Percentiles rank a stretch among this genome's conserved stretches.
These are phyloP conservation scores for Arthroderma sp. DNA, from an alignment of 2,329 filamentous ascomycete species.

Conservation along the genomic window DNA sequence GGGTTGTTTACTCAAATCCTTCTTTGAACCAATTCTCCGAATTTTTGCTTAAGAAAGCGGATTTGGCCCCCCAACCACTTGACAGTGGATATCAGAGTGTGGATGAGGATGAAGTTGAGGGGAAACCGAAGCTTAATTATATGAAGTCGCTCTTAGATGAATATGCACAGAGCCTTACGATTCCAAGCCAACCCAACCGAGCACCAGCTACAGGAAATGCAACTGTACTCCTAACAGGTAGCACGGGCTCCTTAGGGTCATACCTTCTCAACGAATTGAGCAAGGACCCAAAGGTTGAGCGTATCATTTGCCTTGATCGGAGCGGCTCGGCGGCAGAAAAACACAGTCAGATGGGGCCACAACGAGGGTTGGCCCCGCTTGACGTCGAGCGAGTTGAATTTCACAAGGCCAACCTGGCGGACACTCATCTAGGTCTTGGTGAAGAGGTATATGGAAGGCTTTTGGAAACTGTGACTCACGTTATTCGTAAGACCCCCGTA, in stretches of 20 bases:
- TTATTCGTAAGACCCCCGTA: background rate
- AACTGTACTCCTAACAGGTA: background rate
- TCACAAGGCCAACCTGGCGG: background rate
- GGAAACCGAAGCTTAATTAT: too few relatives aligned
- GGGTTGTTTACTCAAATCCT: too few relatives aligned
- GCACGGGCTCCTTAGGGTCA: conserved; percentile 1
- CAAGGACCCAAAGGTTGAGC: background rate
- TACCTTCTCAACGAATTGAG: background rate
- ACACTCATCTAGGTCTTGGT: background rate
- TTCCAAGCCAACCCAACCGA: too few relatives aligned
- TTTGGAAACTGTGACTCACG: background rate
- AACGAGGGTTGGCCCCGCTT: background rate
- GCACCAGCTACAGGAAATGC: too few relatives aligned
- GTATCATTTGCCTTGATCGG: conserved; percentile 1
- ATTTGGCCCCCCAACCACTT: too few relatives aligned
- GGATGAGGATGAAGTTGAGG: too few relatives aligned
- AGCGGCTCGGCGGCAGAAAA: background rate
- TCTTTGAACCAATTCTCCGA: too few relatives aligned
- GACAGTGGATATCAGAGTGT: too few relatives aligned
- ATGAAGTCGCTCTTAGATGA: too few relatives aligned
- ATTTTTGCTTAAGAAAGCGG: too few relatives aligned
- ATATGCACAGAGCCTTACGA: too few relatives aligned
- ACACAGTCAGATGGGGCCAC: background rate
- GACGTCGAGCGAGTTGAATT: background rate
- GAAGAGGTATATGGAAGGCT: background rate